phyloP scores from a whole-genome alignment of 495 filamentous ascomycete species.

The Xylaria acuta region DNA sequence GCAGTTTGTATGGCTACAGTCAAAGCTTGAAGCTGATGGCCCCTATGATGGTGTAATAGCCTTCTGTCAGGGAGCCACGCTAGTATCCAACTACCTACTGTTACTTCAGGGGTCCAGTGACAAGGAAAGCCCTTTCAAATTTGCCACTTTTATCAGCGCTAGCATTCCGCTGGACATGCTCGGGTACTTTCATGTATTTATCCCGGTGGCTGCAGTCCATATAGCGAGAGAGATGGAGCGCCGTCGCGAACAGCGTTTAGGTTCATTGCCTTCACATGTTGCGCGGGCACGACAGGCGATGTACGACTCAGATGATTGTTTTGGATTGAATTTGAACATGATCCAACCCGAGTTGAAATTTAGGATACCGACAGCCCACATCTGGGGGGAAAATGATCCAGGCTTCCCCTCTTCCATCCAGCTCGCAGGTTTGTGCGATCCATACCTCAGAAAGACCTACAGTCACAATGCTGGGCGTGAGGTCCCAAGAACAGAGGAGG shows the following conservation, averaged over 20 bases:
- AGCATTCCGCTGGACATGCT: conserved; percentile 56
- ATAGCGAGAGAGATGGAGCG: conserved; percentile 42
- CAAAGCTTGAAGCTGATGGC: conserved; percentile 55
- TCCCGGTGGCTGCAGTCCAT: conserved; percentile 51
- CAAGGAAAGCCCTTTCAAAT: conserved; percentile 56
- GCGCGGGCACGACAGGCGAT: conserved; percentile 29
- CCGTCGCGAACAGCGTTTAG: conserved; percentile 37
- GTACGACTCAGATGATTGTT: conserved; percentile 49
- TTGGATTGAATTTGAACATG: conserved; percentile 59
- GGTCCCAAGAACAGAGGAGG: conserved; percentile 44
- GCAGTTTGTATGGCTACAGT: conserved; percentile 54
- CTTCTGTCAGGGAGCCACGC: conserved; percentile 65
- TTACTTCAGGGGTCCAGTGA: conserved; percentile 45
- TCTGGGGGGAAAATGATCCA: conserved; percentile 66
- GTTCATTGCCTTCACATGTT: conserved; percentile 40
- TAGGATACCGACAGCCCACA: conserved; percentile 65
- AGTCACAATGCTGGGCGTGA: conserved; percentile 65
- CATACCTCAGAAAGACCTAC: conserved; percentile 52
- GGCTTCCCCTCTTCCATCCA: conserved; percentile 61
- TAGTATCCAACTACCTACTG: conserved; percentile 56
- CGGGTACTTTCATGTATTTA: conserved; percentile 56
- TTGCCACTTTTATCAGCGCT: conserved; percentile 66
- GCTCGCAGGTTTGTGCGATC: conserved; percentile 60
- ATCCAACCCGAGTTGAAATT: conserved; percentile 52
- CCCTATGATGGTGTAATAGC: conserved; percentile 67